Evolutionary conservation across 2,329 filamentous ascomycete genomes (phyloP), one percentile per base, ranked within the genome.

Genomic region (Alternaria sp.): DNA sequence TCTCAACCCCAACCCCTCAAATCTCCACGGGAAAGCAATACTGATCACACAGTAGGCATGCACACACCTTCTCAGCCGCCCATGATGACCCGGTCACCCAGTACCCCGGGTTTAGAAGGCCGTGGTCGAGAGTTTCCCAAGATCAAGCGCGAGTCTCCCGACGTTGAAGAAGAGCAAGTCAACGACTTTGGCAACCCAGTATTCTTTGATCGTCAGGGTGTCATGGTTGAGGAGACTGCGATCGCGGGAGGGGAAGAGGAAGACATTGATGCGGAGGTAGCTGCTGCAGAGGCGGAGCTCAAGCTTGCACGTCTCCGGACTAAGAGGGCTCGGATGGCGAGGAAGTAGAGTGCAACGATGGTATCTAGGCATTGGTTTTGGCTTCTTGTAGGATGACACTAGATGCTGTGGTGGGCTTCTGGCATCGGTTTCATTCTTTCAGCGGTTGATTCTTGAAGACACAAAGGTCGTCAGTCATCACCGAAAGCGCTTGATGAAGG

Each of bases 71-170:
- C 41, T 11, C 50, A 58, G 14, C 39, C 21, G 24, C 10, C 21
- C 23, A 31, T 41, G 0, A 56, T 56, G 50, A 53, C 53, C 2
- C 54, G 48, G 4, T 29, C 45, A 7, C 58, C 56, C 10, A 50
- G 54, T 21, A 41, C 49, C 2, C 44, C 41, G n/a, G 33, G 44
- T n/a, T 24, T n/a, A 5, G 50, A 33, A 13, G 34, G 51, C 10
- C 51, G 51, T 4, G 11, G 2, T n/a, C 36, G 17, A 2, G 17
- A 36, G 3, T 51, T 37, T 1, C 14, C 42, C 6, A 56, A 50
- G 31, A 58, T 71, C 58, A 72, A 71, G 51, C 60, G 61, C 6
- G 68, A 72, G 44, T 57, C 54, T 2, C 5, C 60, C 64, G 10
- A 56, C 51, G 6, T 13, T 53, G 13, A 61, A 62, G 17, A 31